phyloP scores from a whole-genome alignment of 2,329 filamentous ascomycete genomes.

The Trichoderma pleuroti region DNA sequence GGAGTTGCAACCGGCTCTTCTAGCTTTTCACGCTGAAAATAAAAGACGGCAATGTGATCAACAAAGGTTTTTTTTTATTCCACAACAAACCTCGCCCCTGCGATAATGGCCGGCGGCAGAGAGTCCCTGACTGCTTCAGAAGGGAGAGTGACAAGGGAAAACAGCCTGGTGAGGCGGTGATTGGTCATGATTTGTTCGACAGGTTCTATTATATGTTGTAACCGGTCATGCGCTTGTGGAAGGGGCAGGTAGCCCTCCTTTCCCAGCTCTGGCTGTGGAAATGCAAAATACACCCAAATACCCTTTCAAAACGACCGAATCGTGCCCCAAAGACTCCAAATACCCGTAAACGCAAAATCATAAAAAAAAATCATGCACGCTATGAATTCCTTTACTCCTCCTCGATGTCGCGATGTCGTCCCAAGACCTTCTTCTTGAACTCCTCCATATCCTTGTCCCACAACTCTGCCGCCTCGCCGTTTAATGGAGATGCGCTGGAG shows the following conservation, averaged over 20 bases:
- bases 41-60: conserved; percentile 37
- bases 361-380: conserved; percentile 14
- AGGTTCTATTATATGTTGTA: conserved; percentile 14
- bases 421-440: conserved; percentile 74
- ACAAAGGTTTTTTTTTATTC: conserved; percentile 23
- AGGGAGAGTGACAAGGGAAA: conserved; percentile 1
- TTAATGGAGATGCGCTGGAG: conserved; percentile 80
- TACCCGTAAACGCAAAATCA: conserved; percentile 31
- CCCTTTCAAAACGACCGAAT: conserved; percentile 30
- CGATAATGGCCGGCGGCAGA: background rate
- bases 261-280: conserved; percentile 19
- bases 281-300: conserved; percentile 33
- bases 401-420: conserved; percentile 60
- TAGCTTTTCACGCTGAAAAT: conserved; percentile 41
- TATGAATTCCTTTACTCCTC: conserved; percentile 43
- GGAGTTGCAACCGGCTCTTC: conserved; percentile 46
- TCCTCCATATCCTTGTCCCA: conserved; percentile 88
- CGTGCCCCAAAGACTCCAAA: conserved; percentile 42
- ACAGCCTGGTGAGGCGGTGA: conserved; percentile 19
- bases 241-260: conserved; percentile 3
- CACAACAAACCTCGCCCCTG: conserved; percentile 8
- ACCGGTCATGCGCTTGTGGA: conserved; percentile 14
- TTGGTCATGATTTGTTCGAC: conserved; percentile 19
- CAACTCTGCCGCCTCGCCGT: conserved; percentile 91
- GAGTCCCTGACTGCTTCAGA: background rate